These are phyloP conservation scores for Fusarium sp. DNA, from an alignment of 2,329 filamentous ascomycete genomes.

Conservation along the genomic window DNA sequence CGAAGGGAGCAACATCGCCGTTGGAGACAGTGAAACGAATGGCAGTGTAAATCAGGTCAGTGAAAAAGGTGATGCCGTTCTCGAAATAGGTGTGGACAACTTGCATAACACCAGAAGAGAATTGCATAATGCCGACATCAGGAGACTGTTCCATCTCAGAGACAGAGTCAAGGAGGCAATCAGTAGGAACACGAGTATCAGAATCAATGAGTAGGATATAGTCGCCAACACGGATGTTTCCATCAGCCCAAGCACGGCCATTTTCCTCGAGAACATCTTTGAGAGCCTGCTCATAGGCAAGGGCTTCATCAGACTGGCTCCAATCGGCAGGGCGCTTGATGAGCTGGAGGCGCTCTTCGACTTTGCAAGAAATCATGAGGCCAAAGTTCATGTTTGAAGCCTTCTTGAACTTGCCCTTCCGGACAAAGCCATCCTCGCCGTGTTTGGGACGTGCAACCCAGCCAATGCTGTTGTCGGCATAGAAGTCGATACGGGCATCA, in stretches of 20 bases:
- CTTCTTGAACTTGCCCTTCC: conserved; percentile 75
- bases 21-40: conserved; percentile 82
- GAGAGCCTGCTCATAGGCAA: conserved; percentile 72
- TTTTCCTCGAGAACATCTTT: conserved; percentile 73
- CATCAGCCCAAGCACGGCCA: conserved; percentile 80
- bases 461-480: conserved; percentile 74
- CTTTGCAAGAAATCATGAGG: conserved; percentile 72
- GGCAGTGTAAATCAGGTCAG: conserved; percentile 78
- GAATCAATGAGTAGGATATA: conserved; percentile 81
- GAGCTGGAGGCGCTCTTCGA: conserved; percentile 72
- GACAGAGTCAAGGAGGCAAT: conserved; percentile 81
- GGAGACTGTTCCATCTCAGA: conserved; percentile 84
- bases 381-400: conserved; percentile 79
- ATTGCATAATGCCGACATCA: conserved; percentile 82
- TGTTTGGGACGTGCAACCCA: conserved; percentile 74
- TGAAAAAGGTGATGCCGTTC: conserved; percentile 76
- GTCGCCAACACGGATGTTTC: conserved; percentile 86
- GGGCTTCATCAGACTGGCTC: conserved; percentile 74
- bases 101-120: conserved; percentile 81
- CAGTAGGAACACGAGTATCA: conserved; percentile 79
- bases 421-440: conserved; percentile 68
- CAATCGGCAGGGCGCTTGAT: conserved; percentile 68
- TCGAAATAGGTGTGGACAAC: conserved; percentile 79
- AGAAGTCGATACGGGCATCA: conserved; percentile 71
- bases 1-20: conserved; percentile 80